Percentiles rank a stretch among this genome's conserved stretches.
These are phyloP conservation scores for Pleurozium schreberi DNA, from an alignment of 225 moss, liverwort and hornwort species.

Conservation along the genomic window DNA sequence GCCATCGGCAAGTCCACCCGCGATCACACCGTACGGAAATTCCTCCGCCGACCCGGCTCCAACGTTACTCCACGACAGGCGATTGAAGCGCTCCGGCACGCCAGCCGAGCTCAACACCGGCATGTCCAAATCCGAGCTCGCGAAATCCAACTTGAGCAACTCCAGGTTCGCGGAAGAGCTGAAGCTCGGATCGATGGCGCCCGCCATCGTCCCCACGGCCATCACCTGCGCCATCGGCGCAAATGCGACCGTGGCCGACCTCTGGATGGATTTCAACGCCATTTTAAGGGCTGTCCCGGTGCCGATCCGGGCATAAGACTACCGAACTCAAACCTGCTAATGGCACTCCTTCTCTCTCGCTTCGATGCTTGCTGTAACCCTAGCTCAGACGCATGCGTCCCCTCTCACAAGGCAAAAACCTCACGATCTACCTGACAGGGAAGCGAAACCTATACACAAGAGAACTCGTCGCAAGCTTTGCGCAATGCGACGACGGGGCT, in stretches of 20 bases:
- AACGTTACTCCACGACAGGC: conserved; percentile 79
- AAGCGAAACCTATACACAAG: conserved; percentile 12
- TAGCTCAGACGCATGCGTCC: not conserved
- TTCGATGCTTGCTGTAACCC: not conserved
- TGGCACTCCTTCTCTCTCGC: not conserved
- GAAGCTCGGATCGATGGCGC: conserved; percentile 92
- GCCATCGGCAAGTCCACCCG: conserved; percentile 89
- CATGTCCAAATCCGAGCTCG: conserved; percentile 61
- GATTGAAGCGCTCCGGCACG: conserved; percentile 82
- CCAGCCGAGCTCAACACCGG: conserved; percentile 62
- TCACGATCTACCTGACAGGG: not conserved
- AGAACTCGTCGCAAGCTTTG: not conserved
- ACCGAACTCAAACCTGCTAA: not conserved
- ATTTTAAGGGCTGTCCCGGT: not conserved
- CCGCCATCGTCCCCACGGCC: conserved; percentile 96
- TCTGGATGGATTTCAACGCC: conserved; percentile 77
- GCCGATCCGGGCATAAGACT: conserved; percentile 28
- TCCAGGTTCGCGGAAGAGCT: conserved; percentile 80
- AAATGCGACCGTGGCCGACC: conserved; percentile 97
- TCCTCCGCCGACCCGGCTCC: conserved; percentile 52
- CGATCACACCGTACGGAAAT: conserved; percentile 85
- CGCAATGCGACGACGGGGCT: not conserved
- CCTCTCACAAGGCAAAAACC: not conserved
- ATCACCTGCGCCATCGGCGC: conserved; percentile 83
- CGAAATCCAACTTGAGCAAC: conserved; percentile 86